phyloP scores from a whole-genome alignment of 352 stramenopile species.

The Phytophthora palmivora region DNA sequence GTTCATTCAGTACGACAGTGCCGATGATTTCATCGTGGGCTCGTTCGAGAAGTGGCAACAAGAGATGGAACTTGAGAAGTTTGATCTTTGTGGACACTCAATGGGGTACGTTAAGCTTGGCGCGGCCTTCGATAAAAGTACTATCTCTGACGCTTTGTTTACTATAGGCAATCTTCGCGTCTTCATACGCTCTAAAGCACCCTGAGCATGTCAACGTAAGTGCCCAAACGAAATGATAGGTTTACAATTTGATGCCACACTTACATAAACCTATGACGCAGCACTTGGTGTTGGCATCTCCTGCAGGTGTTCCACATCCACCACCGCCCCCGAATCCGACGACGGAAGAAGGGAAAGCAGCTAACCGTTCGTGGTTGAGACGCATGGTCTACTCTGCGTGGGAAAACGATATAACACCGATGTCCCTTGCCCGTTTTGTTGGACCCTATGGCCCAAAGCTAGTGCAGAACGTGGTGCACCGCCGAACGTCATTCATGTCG shows the following conservation, averaged over 20 bases:
- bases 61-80: conserved; percentile 73
- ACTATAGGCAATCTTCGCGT: conserved; percentile 81
- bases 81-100: conserved; percentile 81
- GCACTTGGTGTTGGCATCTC: conserved; percentile 82
- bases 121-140: background rate
- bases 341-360: conserved; percentile 43
- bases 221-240: background rate
- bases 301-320: conserved; percentile 66
- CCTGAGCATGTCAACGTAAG: conserved; percentile 70
- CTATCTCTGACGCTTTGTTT: conserved; percentile 3
- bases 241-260: too few species aligned
- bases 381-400: conserved; percentile 62
- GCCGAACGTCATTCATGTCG: conserved; percentile 81
- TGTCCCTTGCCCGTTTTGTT: conserved; percentile 74
- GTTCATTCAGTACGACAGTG: conserved; percentile 68
- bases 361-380: conserved; percentile 60
- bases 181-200: conserved; percentile 70
- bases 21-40: conserved; percentile 74
- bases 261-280: conserved; percentile 23
- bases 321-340: conserved; percentile 53
- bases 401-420: conserved; percentile 76
- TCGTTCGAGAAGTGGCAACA: conserved; percentile 81
- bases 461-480: conserved; percentile 69
- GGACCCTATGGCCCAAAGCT: conserved; percentile 81
- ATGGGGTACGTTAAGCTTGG: conserved; percentile 58